phyloP scores from a whole-genome alignment of 352 stramenopile genomes.

The Phytophthora tubulina region DNA sequence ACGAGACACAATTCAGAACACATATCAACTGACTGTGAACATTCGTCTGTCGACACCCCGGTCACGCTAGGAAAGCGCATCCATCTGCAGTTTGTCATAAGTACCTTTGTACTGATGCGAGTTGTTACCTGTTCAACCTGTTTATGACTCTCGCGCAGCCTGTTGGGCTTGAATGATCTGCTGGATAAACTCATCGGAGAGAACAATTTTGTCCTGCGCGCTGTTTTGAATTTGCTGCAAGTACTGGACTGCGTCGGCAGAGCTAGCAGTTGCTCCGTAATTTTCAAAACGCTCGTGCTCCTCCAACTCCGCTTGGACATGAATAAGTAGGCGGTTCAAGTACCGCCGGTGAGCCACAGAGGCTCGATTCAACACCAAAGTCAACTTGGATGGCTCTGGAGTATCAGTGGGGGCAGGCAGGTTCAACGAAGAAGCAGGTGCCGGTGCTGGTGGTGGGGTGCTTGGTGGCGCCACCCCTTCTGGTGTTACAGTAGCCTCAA shows the following conservation, averaged over 20 bases:
- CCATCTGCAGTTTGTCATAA: conserved; percentile 10
- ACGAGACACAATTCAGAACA: not conserved
- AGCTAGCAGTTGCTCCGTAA: conserved; percentile 78
- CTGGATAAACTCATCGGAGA: conserved; percentile 89
- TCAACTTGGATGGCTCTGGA: conserved; percentile 67
- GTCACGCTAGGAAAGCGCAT: not conserved
- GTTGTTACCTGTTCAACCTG: conserved; percentile 15
- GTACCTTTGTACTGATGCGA: conserved; percentile 21
- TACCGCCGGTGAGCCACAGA: conserved; percentile 79
- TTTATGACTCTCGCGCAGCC: conserved; percentile 79
- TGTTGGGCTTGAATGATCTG: conserved; percentile 86
- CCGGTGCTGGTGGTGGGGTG: conserved; percentile 38
- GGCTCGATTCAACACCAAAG: conserved; percentile 64
- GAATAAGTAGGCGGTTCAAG: conserved; percentile 70
- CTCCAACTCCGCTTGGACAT: conserved; percentile 74
- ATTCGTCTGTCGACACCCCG: not conserved
- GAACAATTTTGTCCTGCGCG: conserved; percentile 88
- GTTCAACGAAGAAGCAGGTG: conserved; percentile 23
- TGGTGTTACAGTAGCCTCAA: conserved; percentile 27
- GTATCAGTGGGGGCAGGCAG: conserved; percentile 36
- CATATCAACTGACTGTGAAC: not conserved
- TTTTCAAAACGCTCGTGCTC: conserved; percentile 85
- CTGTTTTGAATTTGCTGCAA: conserved; percentile 88
- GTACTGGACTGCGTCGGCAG: conserved; percentile 86
- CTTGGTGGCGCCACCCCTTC: conserved; percentile 33